Evolutionary conservation across 2,329 filamentous ascomycete species (phyloP), one percentile per base, ranked within the genome.

Genomic region (Cucurbitaria berberidis): DNA sequence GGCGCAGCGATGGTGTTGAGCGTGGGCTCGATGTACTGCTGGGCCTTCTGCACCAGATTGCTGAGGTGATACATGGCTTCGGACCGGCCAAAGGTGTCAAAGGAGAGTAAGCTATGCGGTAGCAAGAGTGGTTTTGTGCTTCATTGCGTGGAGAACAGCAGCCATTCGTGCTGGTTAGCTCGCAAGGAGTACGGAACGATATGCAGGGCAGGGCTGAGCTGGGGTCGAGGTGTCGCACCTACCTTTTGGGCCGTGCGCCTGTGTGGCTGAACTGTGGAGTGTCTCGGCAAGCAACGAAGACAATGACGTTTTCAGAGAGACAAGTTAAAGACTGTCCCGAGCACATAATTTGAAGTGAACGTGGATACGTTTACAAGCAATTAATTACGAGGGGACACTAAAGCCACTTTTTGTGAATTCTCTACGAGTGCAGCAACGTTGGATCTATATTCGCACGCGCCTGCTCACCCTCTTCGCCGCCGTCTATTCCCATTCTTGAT

Each of bases 41-140:
- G 92, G 64, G 93, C 93, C 84, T 93, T 96, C 78, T 96, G 92
- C 70, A 97, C 92, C 76, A 98, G 88, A 77, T 85, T 93, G 67
- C 89, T 83, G 75, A 89, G 80, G 75, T 84, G 76, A 66, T 76
- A 76, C 74, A 76, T 76, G 62, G 65, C 64, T 55, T 61, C 56
- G 59, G 55, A 47, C 57, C 55, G 44, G 56, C 52, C 59, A 48
- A 51, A 55, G 50, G 36, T 27, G 30, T 21, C 19, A 44, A 18
- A 18, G 41, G 44, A 51, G 49, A 19, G 34, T 40, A 34, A 52
- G 45, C 45, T 62, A 62, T 61, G 44, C 50, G 47, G 48, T 53
- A 49, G 57, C 44, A 24, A 48, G 42, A 44, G 38, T 55, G 40
- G 57, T 24, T 45, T 50, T 53, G 55, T 57, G 52, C 64, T 59